A percentile compares a stretch with the other conserved stretches of the same genome.
Evolutionary conservation across 352 stramenopile genomes (phyloP).

Genomic region (Globisporangium emineosum): DNA sequence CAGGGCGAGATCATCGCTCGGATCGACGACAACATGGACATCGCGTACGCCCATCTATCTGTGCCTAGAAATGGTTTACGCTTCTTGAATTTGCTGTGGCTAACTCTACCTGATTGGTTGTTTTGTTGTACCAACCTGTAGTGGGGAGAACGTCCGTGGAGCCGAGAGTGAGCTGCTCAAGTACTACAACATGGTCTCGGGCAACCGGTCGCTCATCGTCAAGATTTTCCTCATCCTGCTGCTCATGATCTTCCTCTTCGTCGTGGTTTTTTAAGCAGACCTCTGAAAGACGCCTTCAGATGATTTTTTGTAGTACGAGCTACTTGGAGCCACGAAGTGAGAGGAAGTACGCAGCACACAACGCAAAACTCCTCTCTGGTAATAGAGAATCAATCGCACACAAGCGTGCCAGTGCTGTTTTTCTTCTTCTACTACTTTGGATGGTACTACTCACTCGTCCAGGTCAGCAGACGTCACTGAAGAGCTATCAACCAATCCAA

Average conservation of each 20-base stretch:
- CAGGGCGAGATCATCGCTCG: constrained; percentile 78
- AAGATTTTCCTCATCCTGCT: constrained; percentile 85
- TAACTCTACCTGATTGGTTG: not conserved
- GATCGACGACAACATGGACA: constrained; percentile 85
- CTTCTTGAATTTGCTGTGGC: not conserved
- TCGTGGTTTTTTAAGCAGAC: constrained; percentile 41
- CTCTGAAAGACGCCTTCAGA: not conserved
- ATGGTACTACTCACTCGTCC: not conserved
- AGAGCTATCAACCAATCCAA: not conserved
- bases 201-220: constrained; percentile 80
- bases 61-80: constrained; percentile 1
- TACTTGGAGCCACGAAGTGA: not conserved
- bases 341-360: not conserved
- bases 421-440: not conserved
- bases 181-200: constrained; percentile 79
- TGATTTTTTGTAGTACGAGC: not conserved
- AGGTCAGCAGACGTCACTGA: not conserved
- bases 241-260: constrained; percentile 83
- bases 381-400: not conserved
- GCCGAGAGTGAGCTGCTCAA: constrained; percentile 78
- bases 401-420: not conserved
- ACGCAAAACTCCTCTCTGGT: too few species aligned
- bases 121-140: constrained; percentile 15
- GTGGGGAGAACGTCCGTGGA: constrained; percentile 71
- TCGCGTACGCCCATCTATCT: constrained; percentile 60